phyloP scores from a whole-genome alignment of 1,284 basidiomycete species.

The Omphalotus olearius region DNA sequence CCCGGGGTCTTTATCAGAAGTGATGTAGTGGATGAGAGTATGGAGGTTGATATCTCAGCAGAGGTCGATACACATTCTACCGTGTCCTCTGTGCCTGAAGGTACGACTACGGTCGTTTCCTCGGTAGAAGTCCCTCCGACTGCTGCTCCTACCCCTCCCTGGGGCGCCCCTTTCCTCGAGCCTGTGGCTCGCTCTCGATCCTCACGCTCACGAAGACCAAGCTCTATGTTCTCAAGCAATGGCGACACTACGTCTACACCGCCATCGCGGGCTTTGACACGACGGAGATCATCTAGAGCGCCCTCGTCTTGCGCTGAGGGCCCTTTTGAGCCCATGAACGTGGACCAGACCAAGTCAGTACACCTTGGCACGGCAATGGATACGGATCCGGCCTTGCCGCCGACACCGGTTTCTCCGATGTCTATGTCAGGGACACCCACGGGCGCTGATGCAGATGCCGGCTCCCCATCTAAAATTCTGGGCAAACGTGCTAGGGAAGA shows the following conservation, averaged over 20 bases:
- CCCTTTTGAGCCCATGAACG: not conserved
- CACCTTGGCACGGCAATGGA: not conserved
- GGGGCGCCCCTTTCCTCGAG: not conserved
- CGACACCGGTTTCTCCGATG: not conserved
- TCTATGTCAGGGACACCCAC: not conserved
- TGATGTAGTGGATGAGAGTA: conserved; percentile 56
- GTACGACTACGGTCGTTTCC: not conserved
- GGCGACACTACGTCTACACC: not conserved
- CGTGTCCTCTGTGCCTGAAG: not conserved
- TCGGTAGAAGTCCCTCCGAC: not conserved
- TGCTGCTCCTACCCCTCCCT: not conserved
- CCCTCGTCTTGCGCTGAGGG: not conserved
- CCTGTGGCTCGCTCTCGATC: not conserved
- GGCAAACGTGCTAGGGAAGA: not conserved
- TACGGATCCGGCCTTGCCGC: not conserved
- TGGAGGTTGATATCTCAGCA: conserved; percentile 48
- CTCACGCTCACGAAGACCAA: not conserved
- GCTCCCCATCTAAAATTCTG: not conserved
- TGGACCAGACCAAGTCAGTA: not conserved
- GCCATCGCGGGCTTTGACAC: not conserved
- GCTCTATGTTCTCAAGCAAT: not conserved
- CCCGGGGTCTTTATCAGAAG: conserved; percentile 45
- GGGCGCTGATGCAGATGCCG: conserved; percentile 11
- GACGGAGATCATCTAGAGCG: conserved; percentile 6
- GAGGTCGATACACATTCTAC: not conserved